These are phyloP conservation scores for Erythrophleum fordii DNA, from an alignment of 306 rosid species.

Conservation along the genomic window DNA sequence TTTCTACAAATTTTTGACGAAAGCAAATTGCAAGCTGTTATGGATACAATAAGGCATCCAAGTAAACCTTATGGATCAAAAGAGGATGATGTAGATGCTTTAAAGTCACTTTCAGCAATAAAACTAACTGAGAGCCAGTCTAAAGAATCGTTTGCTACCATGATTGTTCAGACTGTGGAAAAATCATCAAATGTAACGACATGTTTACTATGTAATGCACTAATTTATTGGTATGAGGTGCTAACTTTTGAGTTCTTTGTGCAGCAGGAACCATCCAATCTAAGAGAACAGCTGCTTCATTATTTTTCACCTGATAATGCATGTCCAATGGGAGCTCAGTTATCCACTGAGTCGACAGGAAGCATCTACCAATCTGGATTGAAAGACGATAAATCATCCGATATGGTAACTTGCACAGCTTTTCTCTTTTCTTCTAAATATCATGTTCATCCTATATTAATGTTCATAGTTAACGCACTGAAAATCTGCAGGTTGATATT, in stretches of 20 bases:
- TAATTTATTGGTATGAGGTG: constrained; percentile 16
- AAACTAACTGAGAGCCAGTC: constrained; percentile 67
- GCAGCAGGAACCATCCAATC: constrained; percentile 54
- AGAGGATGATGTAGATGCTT: constrained; percentile 73
- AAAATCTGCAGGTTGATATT: constrained; percentile 60
- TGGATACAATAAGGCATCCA: constrained; percentile 39
- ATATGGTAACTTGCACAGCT: constrained; percentile 47
- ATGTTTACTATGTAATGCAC: constrained; percentile 12
- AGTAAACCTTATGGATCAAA: constrained; percentile 66
- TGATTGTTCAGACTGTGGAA: constrained; percentile 69
- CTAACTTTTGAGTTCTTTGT: constrained; percentile 35
- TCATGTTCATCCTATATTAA: constrained; percentile 26
- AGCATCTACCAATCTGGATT: constrained; percentile 50
- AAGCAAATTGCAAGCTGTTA: constrained; percentile 66
- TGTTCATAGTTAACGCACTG: constrained; percentile 19
- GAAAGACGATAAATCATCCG: constrained; percentile 44
- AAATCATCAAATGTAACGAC: constrained; percentile 57
- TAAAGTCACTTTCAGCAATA: constrained; percentile 60
- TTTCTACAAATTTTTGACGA: constrained; percentile 71
- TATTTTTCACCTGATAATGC: constrained; percentile 77
- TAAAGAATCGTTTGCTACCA: constrained; percentile 66
- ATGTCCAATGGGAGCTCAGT: constrained; percentile 79
- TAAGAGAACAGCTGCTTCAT: constrained; percentile 64
- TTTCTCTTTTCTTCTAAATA: background rate
- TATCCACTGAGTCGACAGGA: constrained; percentile 51